Evolutionary conservation across 1,139 yeast species (phyloP).

Genomic region (Blastobotrys illinoisensis): DNA sequence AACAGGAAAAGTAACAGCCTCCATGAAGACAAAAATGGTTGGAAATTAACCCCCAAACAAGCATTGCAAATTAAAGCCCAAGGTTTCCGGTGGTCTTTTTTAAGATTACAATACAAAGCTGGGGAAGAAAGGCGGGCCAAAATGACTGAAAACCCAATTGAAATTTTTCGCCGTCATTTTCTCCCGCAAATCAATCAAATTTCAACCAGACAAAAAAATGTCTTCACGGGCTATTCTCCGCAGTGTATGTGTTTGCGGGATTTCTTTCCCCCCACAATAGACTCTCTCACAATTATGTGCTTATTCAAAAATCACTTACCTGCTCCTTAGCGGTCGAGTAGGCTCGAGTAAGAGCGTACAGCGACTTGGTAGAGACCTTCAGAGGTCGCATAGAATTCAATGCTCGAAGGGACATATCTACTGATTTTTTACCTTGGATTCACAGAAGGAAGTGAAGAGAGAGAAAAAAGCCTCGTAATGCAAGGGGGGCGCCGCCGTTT

Average conservation of each 20-base stretch:
- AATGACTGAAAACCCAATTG: not conserved
- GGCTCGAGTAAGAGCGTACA: slow-evolving; percentile 23
- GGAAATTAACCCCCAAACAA: not conserved
- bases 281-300: not conserved
- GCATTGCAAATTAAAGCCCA: not conserved
- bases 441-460: slow-evolving; percentile 1
- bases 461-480: not conserved
- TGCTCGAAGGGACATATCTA: slow-evolving; percentile 9
- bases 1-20: not conserved
- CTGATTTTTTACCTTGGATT: not conserved
- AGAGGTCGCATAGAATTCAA: slow-evolving; percentile 21
- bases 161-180: not conserved
- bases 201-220: not conserved
- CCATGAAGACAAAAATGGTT: not conserved
- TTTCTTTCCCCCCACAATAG: not conserved
- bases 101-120: not conserved
- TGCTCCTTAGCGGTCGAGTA: slow-evolving; percentile 31
- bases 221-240: not conserved
- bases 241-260: not conserved
- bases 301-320: slow-evolving; percentile 17
- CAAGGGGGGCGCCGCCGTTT: slow-evolving; percentile 1
- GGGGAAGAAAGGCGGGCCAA: not conserved
- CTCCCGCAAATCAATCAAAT: not conserved
- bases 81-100: not conserved
- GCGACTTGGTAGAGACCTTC: slow-evolving; percentile 20